Conservation (phyloP, 2,329 filamentous ascomycete species). For the Epichloe bromicola region DNA sequence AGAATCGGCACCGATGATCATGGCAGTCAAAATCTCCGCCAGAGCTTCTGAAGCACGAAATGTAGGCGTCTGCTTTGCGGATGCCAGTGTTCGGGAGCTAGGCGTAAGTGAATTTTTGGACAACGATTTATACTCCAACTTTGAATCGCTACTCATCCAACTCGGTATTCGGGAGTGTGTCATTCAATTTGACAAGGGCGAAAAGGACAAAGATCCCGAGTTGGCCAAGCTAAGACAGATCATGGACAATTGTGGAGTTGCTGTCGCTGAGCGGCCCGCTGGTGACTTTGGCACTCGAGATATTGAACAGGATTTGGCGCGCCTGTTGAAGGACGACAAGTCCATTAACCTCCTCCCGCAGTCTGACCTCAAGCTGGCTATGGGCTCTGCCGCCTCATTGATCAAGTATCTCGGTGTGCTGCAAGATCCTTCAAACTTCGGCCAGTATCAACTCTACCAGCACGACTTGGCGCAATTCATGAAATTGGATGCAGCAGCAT, state of each 20-base stretch:
- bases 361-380: conserved; percentile 86
- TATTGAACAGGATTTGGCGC: conserved; percentile 86
- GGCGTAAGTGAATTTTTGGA: conserved; percentile 98
- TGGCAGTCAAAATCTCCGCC: conserved; percentile 87
- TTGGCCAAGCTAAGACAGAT: conserved; percentile 77
- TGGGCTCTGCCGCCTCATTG: conserved; percentile 84
- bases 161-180: conserved; percentile 90
- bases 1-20: conserved; percentile 83
- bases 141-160: conserved; percentile 91
- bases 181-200: conserved; percentile 62
- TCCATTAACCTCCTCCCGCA: conserved; percentile 68
- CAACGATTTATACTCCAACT: conserved; percentile 96
- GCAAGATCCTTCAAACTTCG: conserved; percentile 87
- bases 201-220: conserved; percentile 82
- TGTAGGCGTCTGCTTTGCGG: conserved; percentile 93
- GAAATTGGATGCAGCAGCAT: conserved; percentile 90
- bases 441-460: conserved; percentile 93
- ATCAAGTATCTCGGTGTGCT: conserved; percentile 91
- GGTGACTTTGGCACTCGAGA: conserved; percentile 78
- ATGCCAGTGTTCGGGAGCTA: conserved; percentile 88
- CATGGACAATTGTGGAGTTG: conserved; percentile 83
- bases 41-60: conserved; percentile 73
- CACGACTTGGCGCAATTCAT: conserved; percentile 95
- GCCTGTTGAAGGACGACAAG: conserved; percentile 76
- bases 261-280: conserved; percentile 65